phyloP scores from a whole-genome alignment of 139 green algal species.

The Coelastrella sp. region DNA sequence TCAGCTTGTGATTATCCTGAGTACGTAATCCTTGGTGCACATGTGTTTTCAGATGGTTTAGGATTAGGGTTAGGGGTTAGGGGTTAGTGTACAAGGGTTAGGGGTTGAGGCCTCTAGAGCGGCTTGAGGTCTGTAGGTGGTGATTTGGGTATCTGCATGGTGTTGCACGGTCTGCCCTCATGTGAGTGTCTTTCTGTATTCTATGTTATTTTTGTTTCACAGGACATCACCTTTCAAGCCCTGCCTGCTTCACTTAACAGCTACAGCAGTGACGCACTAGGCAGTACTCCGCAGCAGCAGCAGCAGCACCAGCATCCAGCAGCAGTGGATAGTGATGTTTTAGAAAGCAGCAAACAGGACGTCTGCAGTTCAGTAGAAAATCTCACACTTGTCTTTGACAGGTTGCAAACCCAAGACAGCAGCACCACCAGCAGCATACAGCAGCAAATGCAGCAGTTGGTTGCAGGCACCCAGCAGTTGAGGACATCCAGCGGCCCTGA shows the following conservation, averaged over 20 bases:
- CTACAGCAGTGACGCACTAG: too few species aligned
- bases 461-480: neutral
- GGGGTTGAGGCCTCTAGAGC: too few species aligned
- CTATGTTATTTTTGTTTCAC: neutral
- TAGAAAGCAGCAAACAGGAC: neutral
- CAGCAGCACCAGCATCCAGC: neutral
- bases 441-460: slow-evolving; percentile 30
- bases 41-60: too few species aligned
- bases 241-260: slow-evolving; percentile 22
- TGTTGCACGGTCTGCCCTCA: too few species aligned
- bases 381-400: neutral
- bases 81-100: too few species aligned
- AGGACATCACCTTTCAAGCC: slow-evolving; percentile 20
- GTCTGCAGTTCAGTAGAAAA: slow-evolving; percentile 10
- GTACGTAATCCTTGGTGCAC: too few species aligned
- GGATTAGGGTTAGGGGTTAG: too few species aligned
- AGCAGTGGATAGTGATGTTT: neutral
- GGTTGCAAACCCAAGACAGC: slow-evolving; percentile 3
- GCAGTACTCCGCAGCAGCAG: too few species aligned
- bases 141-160: too few species aligned
- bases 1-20: too few species aligned
- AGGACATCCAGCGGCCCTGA: neutral
- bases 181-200: too few species aligned
- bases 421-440: slow-evolving; percentile 16
- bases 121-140: too few species aligned